Percentiles rank a stretch among this genome's conserved stretches.
phyloP scores from a whole-genome alignment of 768 basidiomycete species.

The Lactarius hengduanensis region DNA sequence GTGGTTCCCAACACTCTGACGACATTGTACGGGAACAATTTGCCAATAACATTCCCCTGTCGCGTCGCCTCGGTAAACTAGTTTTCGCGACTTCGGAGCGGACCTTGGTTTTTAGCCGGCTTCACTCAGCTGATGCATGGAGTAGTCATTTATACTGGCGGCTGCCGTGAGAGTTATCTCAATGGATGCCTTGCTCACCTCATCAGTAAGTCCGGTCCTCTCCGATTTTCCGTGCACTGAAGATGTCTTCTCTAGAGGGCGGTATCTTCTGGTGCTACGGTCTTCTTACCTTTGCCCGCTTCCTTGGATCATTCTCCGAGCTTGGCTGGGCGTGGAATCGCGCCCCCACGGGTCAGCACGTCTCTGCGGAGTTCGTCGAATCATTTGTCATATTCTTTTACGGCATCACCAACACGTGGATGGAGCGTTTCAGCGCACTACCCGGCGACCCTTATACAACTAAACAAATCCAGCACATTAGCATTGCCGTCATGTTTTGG shows the following conservation, averaged over 20 bases:
- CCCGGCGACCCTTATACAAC: conserved; percentile 83
- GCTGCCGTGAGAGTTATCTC: conserved; percentile 72
- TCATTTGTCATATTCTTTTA: conserved; percentile 83
- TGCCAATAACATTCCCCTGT: conserved; percentile 30
- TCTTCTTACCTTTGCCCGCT: conserved; percentile 87
- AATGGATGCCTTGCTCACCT: conserved; percentile 89
- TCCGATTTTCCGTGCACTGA: conserved; percentile 17
- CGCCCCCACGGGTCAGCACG: conserved; percentile 42
- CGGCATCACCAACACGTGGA: conserved; percentile 91
- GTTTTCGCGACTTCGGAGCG: conserved; percentile 59
- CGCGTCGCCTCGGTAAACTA: conserved; percentile 45
- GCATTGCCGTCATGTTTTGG: conserved; percentile 96
- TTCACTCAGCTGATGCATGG: conserved; percentile 67
- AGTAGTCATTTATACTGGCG: conserved; percentile 80
- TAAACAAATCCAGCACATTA: conserved; percentile 91
- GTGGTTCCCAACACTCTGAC: conserved; percentile 49
- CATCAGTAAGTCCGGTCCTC: conserved; percentile 61
- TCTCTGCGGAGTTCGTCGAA: conserved; percentile 75
- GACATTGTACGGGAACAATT: conserved; percentile 50
- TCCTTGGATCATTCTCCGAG: conserved; percentile 82
- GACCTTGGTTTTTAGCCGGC: conserved; percentile 65
- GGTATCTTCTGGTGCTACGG: conserved; percentile 94
- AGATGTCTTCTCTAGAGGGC: conserved; percentile 55
- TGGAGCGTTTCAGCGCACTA: conserved; percentile 89
- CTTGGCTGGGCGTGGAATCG: conserved; percentile 96